Evolutionary conservation across 495 filamentous ascomycete genomes (phyloP), one percentile per base, ranked within the genome.

Genomic region (Tuber brumale): DNA sequence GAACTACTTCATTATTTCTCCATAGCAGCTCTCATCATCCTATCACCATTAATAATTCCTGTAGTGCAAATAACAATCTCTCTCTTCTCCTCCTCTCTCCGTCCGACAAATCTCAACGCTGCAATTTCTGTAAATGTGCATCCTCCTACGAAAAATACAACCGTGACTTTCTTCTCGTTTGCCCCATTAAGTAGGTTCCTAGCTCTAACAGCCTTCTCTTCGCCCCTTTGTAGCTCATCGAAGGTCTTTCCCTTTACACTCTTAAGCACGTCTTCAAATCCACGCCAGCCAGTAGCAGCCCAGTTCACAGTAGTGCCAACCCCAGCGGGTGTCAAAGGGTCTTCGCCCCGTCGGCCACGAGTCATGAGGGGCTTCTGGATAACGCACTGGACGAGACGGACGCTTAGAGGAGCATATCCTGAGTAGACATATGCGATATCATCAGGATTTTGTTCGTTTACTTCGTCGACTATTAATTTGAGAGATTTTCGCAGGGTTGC

Each of bases 371-470:
- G 80, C 70, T 99, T 99, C 84, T 98, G 95, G 73, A 98, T 84
- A 46, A 98, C 88, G 80, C 92, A 95, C 85, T 99, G 96, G n/a
- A 99, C 91, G 27, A 99, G 89, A 23, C 96, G 92, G 76, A 98
- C 88, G 74, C 92, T 96, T 37, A 99, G 88, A 3, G 96, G 95
- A 9, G 96, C 96, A 83, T 97, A 98, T 70, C 96, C 96, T 78
- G 92, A 95, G 86, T 97, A 99, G 46, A 97, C 94, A 82, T 98
- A 99, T 16, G 96, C 93, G 77, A 98, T 92, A 77, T 99, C 96
- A 79, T 94, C 91, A 14, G 96, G 96, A n/a, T 97, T 93, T 70
- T 94, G 90, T 83, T 98, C 96, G 82, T 97, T 94, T 75, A 98
- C 94, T 83, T 99, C 96, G 83, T 98, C 95, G 73, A 97, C 91